These are phyloP conservation scores for Lactifluus echinatus DNA, from an alignment of 768 basidiomycete genomes.

Conservation along the genomic window DNA sequence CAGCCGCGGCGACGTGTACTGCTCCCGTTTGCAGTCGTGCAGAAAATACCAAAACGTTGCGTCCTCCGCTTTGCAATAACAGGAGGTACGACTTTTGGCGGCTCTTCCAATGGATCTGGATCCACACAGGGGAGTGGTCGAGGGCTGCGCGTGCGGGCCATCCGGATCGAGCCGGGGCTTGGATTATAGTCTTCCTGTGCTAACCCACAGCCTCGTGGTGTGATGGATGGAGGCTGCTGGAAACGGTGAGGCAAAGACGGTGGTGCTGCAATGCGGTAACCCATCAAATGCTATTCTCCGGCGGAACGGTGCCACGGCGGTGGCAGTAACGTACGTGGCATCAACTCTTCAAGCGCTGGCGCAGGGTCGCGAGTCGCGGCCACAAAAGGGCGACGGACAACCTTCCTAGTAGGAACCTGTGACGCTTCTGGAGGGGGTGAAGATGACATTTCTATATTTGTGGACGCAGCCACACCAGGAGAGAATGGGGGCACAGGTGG, in stretches of 20 bases:
- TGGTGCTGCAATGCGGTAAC: slow-evolving; percentile 13
- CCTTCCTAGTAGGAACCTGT: background rate
- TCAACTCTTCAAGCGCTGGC: slow-evolving; percentile 11
- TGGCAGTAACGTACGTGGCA: slow-evolving; percentile 18
- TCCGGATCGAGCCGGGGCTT: slow-evolving; percentile 6
- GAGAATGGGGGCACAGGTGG: background rate
- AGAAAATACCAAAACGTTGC: slow-evolving; percentile 20
- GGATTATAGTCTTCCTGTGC: slow-evolving; percentile 5
- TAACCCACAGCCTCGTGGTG: slow-evolving; percentile 12
- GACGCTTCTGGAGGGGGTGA: background rate
- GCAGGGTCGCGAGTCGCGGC: background rate
- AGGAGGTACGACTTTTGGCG: background rate
- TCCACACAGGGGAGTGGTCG: background rate
- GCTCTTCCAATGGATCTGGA: background rate
- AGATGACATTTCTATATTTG: background rate
- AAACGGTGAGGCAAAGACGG: slow-evolving; percentile 17
- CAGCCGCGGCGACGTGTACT: background rate
- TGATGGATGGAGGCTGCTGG: slow-evolving; percentile 13
- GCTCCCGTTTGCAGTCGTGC: slow-evolving; percentile 2
- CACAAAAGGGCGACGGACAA: background rate
- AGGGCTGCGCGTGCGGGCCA: slow-evolving; percentile 19
- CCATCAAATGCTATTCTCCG: background rate
- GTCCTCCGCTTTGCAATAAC: slow-evolving; percentile 4
- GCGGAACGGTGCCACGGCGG: background rate
- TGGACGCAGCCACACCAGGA: background rate